Base-by-base conservation (phyloP, 1,284 basidiomycete species). In the Inonotus hispidus region DNA sequence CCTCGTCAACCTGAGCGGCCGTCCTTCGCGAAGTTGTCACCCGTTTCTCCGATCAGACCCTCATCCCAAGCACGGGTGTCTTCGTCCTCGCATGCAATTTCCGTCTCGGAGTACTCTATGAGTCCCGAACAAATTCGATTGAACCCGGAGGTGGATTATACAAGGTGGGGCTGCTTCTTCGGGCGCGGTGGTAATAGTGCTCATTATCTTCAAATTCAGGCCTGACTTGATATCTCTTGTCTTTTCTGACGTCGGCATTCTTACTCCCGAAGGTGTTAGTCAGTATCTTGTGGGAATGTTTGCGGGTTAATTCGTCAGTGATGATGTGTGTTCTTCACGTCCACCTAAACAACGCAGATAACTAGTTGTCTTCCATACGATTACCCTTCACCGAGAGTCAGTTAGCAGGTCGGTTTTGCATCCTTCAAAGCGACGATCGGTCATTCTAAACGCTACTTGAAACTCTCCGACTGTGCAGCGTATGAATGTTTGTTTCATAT, bases 251-350 rank as follows among this genome's bases (percentile, higher is more conserved):
- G 89, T 95, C 27, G 94, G 94, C 38, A 92, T 92, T 65, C 77
- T 97, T 65, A 95, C 94, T 19, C 94, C 94, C 45, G 89, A 91
- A 73, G 93, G 92, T 60, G 93, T 95, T 56, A 93, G 90, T 71
- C 92, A 93, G 73, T 93, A 93, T 71, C 79, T 95, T 61, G 90
- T 95, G 64, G 90, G 90, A 65, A 93, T 95, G 85, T 95, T 94
- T 76, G 85, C 89, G 65, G 88, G 85, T 68, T 88, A 73, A 75
- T 56, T 47, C 39, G 2, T 29, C 50, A 14, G n/a, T 57, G 41
- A 32, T 32, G 32, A 32, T 32, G 32, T 32, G 32, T 3, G 32
- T 32, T 3, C 32, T 32, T 32, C 8, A 3, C 32, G 8, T 3
- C 32, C 32, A 32, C 32, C 32, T 32, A 32, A 32, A 4, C n/a